phyloP scores from a whole-genome alignment of 352 stramenopile species.

The Saprolegnia parasitica region DNA sequence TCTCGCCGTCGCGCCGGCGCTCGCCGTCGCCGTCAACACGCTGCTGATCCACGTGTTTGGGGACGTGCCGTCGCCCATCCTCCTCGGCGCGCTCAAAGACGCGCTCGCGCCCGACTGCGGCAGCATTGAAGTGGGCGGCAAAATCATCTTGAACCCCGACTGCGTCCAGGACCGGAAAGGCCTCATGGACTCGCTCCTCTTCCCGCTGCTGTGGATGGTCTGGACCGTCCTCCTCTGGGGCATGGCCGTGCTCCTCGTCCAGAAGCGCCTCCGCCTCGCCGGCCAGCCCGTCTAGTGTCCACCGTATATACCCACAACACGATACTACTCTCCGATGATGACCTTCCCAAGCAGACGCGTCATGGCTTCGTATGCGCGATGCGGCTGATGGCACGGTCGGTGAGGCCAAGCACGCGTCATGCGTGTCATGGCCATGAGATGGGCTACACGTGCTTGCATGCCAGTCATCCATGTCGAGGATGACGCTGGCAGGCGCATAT shows the following conservation, averaged over 20 bases:
- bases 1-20: constrained; percentile 81
- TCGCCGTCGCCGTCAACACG: constrained; percentile 89
- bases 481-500: no score
- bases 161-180: constrained; percentile 55
- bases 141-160: constrained; percentile 56
- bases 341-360: no score
- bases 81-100: constrained; percentile 92
- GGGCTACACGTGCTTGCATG: no score
- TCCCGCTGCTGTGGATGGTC: constrained; percentile 64
- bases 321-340: no score
- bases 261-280: constrained; percentile 12
- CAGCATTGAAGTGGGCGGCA: constrained; percentile 57
- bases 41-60: constrained; percentile 90
- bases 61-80: constrained; percentile 91
- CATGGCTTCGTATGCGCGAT: no score
- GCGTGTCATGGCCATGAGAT: no score
- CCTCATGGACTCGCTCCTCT: constrained; percentile 65
- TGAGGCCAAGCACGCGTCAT: no score
- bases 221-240: constrained; percentile 67
- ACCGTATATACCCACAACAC: no score
- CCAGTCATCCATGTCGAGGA: no score
- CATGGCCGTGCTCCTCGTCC: constrained; percentile 7
- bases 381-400: no score
- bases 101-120: constrained; percentile 84
- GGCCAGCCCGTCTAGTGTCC: neutral